Evolutionary conservation across 2,329 filamentous ascomycete species (phyloP), one percentile per base, ranked within the genome.

Genomic region (Emydomyces testavorans): DNA sequence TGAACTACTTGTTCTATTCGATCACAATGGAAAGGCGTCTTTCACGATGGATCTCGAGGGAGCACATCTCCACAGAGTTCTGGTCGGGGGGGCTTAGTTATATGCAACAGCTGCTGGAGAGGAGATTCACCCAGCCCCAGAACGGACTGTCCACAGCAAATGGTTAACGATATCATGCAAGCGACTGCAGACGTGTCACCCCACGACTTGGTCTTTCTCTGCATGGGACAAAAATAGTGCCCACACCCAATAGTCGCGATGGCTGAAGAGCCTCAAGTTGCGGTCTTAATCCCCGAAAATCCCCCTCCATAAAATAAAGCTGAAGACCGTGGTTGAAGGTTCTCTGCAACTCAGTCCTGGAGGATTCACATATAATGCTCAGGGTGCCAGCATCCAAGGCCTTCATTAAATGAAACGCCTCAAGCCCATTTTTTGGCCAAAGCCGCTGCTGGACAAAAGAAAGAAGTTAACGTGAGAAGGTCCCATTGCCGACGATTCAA

Each of bases 151-250:
- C 35, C 8, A 13, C n/a, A 7, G n/a, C n/a, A n/a, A n/a, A n/a
- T n/a, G n/a, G n/a, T n/a, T n/a, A n/a, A n/a, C 2, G 18, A 39
- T 43, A 15, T 32, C n/a, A 47, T 47, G 45, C 45, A 47, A 24
- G 45, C 37, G 16, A 28, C 13, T 11, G 44, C 16, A 40, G 35
- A 47, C 45, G 45, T 47, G 45, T 47, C 45, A 47, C 35, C 18
- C 37, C 28, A 15, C 37, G 36, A 47, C 36, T 47, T 47, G 45
- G 45, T 29, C 45, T 23, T n/a, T n/a, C 37, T 3, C 24, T 39
- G 28, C 28, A 18, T 34, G 45, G n/a, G n/a, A n/a, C n/a, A 21
- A 26, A 20, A 13, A 47, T 32, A 36, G 36, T n/a, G 20, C 35
- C 23, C 6, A 35, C 28, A 34, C 13, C 18, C 35, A 34, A 34